Evolutionary conservation across 805 yeast species (phyloP), one percentile per base, ranked within the genome.

Genomic region (Starmerella floris): DNA sequence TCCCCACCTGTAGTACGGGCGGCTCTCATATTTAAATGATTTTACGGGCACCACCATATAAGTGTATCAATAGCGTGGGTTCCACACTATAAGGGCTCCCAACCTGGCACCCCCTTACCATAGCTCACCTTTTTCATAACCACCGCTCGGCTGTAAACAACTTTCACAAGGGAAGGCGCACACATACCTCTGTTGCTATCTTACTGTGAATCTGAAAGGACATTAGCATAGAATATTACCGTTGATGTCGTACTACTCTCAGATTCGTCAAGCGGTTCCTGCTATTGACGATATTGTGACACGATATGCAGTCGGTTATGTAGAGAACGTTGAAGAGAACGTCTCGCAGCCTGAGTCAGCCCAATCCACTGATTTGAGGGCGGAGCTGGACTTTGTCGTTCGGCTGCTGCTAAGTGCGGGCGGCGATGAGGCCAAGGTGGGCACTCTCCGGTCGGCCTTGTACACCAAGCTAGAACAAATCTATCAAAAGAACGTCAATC

Each of bases 271-370:
- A 60, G 88, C 95, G 0, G 91, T 78, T 3, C 87, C 94, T 2
- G 68, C 80, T 0, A 71, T 91, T 36, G 98, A 91, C 56, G 78
- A 87, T 1, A 75, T 85, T 10, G 94, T 91, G 71, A 69, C 79
- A 1, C 91, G 85, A 48, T 91, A 91, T 59, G 93, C 94, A 3
- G 79, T 79, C 30, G 98, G 98, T 1, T 91, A 87, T 55, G 58
- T 84, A 42, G 78, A 79, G 45, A 87, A 85, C 63, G 65, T 91
- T 17, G 75, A 84, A n/a, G 68, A 67, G 39, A 69, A 82, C 17
- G 83, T 91, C 0, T 78, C 76, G 50, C 94, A 85, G 60, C 76
- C 85, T 25, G 91, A 83, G n/a, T 66, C 76, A 23, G 78, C 91
- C 31, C 80, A 77, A 53, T 77, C 73, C 51, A 60, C 85, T 35